Conservation (phyloP, 2,329 filamentous ascomycete species). For the Xylariaceae sp. region DNA sequence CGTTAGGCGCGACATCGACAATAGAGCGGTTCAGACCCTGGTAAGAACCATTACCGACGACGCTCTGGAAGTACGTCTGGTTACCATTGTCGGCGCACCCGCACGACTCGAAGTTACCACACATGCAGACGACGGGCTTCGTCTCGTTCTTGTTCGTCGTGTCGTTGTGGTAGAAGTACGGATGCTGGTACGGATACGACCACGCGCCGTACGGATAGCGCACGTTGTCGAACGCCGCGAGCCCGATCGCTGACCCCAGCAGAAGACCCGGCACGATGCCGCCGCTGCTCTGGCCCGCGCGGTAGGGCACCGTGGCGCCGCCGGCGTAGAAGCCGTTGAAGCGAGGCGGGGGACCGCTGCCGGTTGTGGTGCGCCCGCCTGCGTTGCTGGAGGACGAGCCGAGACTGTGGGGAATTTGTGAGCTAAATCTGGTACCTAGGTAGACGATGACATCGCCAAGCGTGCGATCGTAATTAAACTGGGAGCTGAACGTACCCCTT, state of each 20-base stretch:
- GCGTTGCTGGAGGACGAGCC: conserved; percentile 35
- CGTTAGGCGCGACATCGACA: conserved; percentile 56
- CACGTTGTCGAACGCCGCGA: conserved; percentile 56
- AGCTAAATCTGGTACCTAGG: not conserved
- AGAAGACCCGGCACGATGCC: conserved; percentile 50
- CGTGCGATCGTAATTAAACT: not conserved
- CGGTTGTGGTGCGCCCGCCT: conserved; percentile 51
- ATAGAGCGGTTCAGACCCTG: conserved; percentile 54
- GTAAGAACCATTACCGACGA: conserved; percentile 63
- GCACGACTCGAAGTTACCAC: conserved; percentile 47
- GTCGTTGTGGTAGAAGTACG: conserved; percentile 45
- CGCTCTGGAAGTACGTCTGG: conserved; percentile 52
- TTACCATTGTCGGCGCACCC: conserved; percentile 61
- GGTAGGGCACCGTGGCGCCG: conserved; percentile 58
- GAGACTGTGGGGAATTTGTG: conserved; percentile 19
- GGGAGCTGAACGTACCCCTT: conserved; percentile 11
- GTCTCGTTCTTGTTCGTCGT: conserved; percentile 52
- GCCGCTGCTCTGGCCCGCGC: conserved; percentile 42
- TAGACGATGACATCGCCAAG: not conserved
- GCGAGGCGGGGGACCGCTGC: conserved; percentile 50
- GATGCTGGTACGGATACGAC: conserved; percentile 47
- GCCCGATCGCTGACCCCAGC: conserved; percentile 43
- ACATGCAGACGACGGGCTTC: conserved; percentile 57
- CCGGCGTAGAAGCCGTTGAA: conserved; percentile 66
- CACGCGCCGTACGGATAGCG: conserved; percentile 53